Evolutionary conservation across 352 stramenopile genomes (phyloP).

Genomic region (Pythium biforme): DNA sequence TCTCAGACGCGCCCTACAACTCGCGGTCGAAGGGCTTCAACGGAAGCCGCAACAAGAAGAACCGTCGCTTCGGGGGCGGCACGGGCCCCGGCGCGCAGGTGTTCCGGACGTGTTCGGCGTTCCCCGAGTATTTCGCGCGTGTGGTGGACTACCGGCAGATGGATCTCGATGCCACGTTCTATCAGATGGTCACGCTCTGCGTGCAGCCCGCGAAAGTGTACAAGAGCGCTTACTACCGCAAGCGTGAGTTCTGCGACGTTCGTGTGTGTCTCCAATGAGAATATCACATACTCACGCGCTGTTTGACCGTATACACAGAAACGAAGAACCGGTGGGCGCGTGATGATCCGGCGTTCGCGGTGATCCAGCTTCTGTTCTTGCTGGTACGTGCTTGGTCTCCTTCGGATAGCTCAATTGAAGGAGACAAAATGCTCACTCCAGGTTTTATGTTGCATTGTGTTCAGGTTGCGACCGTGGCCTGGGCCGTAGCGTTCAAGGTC

Average conservation of each 20-base stretch:
- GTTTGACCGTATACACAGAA: conserved; percentile 38
- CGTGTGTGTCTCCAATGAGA: not conserved
- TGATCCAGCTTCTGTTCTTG: conserved; percentile 94
- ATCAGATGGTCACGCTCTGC: conserved; percentile 88
- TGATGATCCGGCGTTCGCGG: conserved; percentile 96
- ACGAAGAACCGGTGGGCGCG: conserved; percentile 99
- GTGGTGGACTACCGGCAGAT: conserved; percentile 85
- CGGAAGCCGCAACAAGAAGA: conserved; percentile 20
- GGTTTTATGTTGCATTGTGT: not conserved
- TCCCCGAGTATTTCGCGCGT: conserved; percentile 83
- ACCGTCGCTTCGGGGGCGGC: conserved; percentile 13
- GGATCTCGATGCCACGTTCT: conserved; percentile 87
- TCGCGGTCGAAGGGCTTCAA: conserved; percentile 3
- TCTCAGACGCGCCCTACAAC: conserved; percentile 14
- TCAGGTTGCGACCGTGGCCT: conserved; percentile 63
- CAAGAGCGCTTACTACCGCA: conserved; percentile 86
- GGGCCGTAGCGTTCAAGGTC: conserved; percentile 77
- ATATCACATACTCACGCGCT: not conserved
- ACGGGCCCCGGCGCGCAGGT: conserved; percentile 34
- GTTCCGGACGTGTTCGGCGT: conserved; percentile 70
- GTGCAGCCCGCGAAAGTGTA: conserved; percentile 85
- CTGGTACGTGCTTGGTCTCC: conserved; percentile 29
- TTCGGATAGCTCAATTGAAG: not conserved
- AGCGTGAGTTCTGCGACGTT: conserved; percentile 31
- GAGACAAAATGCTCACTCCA: not conserved